phyloP scores from a whole-genome alignment of 371 early-diverging fungal species.

The Mycotypha africana region DNA sequence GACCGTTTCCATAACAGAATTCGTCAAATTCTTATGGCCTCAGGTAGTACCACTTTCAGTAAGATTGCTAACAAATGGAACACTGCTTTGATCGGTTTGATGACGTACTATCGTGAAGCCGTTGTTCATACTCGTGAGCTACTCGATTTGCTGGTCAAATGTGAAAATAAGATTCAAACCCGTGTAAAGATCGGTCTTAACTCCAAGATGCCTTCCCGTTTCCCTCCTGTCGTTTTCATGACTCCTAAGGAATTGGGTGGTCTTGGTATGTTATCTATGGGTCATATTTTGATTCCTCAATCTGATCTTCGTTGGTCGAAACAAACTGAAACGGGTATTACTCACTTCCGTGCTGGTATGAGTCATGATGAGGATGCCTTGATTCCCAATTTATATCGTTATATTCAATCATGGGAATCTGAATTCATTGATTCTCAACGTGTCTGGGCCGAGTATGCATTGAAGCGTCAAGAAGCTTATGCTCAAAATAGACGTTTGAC shows the following conservation, averaged over 20 bases:
- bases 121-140: slow-evolving; percentile 96
- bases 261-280: slow-evolving; percentile 98
- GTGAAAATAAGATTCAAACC: slow-evolving; percentile 98
- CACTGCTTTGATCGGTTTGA: slow-evolving; percentile 90
- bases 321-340: slow-evolving; percentile 95
- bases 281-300: slow-evolving; percentile 96
- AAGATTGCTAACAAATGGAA: slow-evolving; percentile 99
- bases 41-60: slow-evolving; percentile 95
- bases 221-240: slow-evolving; percentile 97
- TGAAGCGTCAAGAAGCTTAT: slow-evolving; percentile 95
- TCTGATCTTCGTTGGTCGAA: slow-evolving; percentile 95
- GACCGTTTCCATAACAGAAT: slow-evolving; percentile 94
- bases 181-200: slow-evolving; percentile 99
- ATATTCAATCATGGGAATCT: slow-evolving; percentile 97
- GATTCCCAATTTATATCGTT: slow-evolving; percentile 97
- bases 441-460: slow-evolving; percentile 98
- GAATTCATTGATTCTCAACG: slow-evolving; percentile 98
- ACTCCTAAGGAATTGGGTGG: slow-evolving; percentile 88
- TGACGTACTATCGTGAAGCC: slow-evolving; percentile 98
- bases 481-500: slow-evolving; percentile 93
- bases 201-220: slow-evolving; percentile 98
- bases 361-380: slow-evolving; percentile 95
- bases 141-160: slow-evolving; percentile 92
- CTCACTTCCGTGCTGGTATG: slow-evolving; percentile 98
- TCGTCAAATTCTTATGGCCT: slow-evolving; percentile 96